Conservation (phyloP, 306 rosid species). For the Vicia sativa region DNA sequence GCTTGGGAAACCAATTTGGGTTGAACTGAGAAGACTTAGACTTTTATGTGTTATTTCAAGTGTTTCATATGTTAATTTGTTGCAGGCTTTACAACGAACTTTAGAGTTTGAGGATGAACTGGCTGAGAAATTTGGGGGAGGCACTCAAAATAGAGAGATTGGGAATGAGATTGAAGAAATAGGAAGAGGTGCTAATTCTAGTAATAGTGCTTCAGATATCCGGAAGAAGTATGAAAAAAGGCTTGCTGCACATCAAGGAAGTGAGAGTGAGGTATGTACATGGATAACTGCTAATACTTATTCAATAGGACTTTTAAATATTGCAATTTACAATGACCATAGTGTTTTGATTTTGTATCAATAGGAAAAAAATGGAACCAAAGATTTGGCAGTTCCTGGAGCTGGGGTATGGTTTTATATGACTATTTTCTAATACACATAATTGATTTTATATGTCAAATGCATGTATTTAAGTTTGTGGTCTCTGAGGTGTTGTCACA, state of each 20-base stretch:
- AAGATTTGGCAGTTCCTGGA: slow-evolving; percentile 90
- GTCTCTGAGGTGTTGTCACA: slow-evolving; percentile 20
- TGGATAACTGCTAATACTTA: slow-evolving; percentile 30
- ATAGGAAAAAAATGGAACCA: slow-evolving; percentile 74
- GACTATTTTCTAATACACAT: slow-evolving; percentile 18
- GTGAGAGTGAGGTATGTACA: slow-evolving; percentile 61
- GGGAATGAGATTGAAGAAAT: slow-evolving; percentile 88
- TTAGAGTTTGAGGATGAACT: slow-evolving; percentile 97
- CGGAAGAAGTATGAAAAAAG: slow-evolving; percentile 89
- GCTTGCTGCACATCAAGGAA: slow-evolving; percentile 86
- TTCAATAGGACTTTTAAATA: slow-evolving; percentile 16
- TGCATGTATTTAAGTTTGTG: slow-evolving; percentile 5
- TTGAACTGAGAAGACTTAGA: slow-evolving; percentile 8
- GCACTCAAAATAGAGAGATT: slow-evolving; percentile 73
- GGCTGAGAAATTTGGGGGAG: slow-evolving; percentile 98
- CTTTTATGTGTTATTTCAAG: slow-evolving; percentile 36
- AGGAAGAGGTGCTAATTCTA: slow-evolving; percentile 62
- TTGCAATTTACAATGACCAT: slow-evolving; percentile 32
- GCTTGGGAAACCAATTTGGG: slow-evolving; percentile 9
- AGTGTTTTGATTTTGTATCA: slow-evolving; percentile 44
- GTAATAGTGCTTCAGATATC: slow-evolving; percentile 80
- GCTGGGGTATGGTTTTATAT: slow-evolving; percentile 79
- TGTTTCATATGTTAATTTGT: slow-evolving; percentile 40
- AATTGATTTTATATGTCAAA: slow-evolving; percentile 29
- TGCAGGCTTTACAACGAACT: slow-evolving; percentile 94